Evolutionary conservation across 495 filamentous ascomycete species (phyloP), one percentile per base, ranked within the genome.

Genomic region (Xylaria venustula): DNA sequence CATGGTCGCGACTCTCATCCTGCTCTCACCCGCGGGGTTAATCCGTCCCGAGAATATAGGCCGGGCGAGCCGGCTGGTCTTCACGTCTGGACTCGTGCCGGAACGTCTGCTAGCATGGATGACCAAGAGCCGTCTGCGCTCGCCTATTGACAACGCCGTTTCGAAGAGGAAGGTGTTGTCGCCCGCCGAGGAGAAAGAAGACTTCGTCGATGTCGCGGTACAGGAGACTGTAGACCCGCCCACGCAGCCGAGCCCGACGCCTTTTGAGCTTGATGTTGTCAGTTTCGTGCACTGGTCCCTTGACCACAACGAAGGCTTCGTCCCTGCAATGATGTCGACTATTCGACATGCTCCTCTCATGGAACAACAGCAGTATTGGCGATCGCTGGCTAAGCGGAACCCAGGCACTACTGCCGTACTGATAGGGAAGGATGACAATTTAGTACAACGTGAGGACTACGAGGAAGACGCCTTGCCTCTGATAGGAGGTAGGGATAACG

Each of bases 11-110:
- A 83, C 83, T 8, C 69, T 96, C n/a, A 77, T 92, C 4, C 81
- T 96, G 14, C 76, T 97, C 25, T 90, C 90, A 0, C 88, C 91
- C 0, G 78, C 85, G 0, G 92, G 92, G 17, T 60, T 82, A 17
- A 74, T 82, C 37, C 69, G 78, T 23, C 41, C 37, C 15, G 71
- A 70, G 36, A 78, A 81, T 57, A 67, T 81, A 44, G 66, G 73
- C 22, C 74, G 73, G 58, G 55, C 49, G 55, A 78, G 76, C 64
- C 69, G 71, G 50, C 40, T 79, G 45, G 46, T 81, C 14, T 81
- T 81, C 69, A 75, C 74, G 28, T 64, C 66, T 0, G 76, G 76
- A 12, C 46, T 75, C 40, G 64, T 80, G 41, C 78, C 78, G 7
- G 66, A 71, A 42, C 65, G 72, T 7, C 25, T 79, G 0, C 69